Conservation (phyloP, 2,329 filamentous ascomycete genomes). For the Calonectria crousiana region DNA sequence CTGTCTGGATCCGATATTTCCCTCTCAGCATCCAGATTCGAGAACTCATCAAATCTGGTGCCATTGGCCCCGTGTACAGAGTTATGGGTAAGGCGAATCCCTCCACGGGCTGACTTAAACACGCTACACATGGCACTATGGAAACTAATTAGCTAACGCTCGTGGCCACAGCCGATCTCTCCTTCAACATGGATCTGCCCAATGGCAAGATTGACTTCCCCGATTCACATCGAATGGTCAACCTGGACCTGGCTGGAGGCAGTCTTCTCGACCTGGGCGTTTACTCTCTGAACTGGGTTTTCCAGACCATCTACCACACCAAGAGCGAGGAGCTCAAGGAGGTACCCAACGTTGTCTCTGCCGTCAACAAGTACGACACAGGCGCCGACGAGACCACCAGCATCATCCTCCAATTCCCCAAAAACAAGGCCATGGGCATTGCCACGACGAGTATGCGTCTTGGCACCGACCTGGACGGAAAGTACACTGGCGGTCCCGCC, state of each 20-base stretch:
- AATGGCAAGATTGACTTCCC: conserved; percentile 69
- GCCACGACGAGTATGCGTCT: conserved; percentile 76
- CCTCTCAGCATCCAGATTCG: conserved; percentile 82
- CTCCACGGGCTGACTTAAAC: neutral
- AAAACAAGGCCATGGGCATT: conserved; percentile 76
- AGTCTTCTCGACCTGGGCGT: conserved; percentile 87
- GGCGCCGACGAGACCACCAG: conserved; percentile 84
- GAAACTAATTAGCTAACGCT: conserved; percentile 21
- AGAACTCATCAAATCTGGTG: conserved; percentile 69
- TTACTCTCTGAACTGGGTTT: conserved; percentile 91
- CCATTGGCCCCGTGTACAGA: conserved; percentile 72
- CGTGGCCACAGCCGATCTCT: conserved; percentile 64
- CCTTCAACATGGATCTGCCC: conserved; percentile 68
- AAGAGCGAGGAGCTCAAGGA: conserved; percentile 77
- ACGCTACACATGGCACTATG: neutral
- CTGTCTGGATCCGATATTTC: conserved; percentile 92
- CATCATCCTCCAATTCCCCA: conserved; percentile 81
- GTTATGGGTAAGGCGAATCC: conserved; percentile 59
- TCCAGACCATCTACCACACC: conserved; percentile 88
- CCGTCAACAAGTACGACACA: conserved; percentile 79
- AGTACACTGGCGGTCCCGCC: conserved; percentile 71
- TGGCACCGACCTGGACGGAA: conserved; percentile 70
- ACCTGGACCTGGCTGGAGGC: conserved; percentile 84
- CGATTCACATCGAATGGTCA: conserved; percentile 81
- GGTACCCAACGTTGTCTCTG: conserved; percentile 74